A percentile compares a stretch with the other conserved stretches of the same genome.
phyloP scores from a whole-genome alignment of 148 eudicot species.

The Tetragonia tetragonoides region DNA sequence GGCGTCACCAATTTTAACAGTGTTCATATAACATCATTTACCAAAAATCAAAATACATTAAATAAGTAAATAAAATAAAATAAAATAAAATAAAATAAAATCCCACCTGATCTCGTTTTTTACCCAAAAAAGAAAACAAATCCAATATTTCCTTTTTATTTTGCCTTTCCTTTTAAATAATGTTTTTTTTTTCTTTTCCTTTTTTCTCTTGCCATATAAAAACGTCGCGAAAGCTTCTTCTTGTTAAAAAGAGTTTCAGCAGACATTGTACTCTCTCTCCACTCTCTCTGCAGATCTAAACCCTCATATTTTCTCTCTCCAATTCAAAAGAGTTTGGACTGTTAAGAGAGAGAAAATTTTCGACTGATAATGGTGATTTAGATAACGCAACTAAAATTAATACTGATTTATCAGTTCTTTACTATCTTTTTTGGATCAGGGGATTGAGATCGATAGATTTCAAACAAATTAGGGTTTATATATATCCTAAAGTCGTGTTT shows the following conservation, averaged over 20 bases:
- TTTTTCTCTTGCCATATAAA: background rate
- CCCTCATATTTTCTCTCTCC: background rate
- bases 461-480: conserved; percentile 17
- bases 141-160: background rate
- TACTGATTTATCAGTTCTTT: background rate
- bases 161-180: background rate
- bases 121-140: background rate
- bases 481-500: too few species aligned
- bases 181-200: background rate
- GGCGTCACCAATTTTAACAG: too few species aligned
- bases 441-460: background rate
- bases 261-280: conserved; percentile 4
- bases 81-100: too few species aligned
- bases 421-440: background rate
- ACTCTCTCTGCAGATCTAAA: conserved; percentile 27
- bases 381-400: background rate
- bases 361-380: background rate
- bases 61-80: too few species aligned
- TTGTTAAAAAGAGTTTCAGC: background rate
- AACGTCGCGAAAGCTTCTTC: background rate
- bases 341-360: background rate
- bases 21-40: too few species aligned
- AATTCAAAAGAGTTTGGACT: too few species aligned
- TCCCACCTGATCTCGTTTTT: background rate
- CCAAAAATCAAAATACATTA: too few species aligned